phyloP scores from a whole-genome alignment of 1,284 basidiomycete genomes.

The Tausonia pullulans region DNA sequence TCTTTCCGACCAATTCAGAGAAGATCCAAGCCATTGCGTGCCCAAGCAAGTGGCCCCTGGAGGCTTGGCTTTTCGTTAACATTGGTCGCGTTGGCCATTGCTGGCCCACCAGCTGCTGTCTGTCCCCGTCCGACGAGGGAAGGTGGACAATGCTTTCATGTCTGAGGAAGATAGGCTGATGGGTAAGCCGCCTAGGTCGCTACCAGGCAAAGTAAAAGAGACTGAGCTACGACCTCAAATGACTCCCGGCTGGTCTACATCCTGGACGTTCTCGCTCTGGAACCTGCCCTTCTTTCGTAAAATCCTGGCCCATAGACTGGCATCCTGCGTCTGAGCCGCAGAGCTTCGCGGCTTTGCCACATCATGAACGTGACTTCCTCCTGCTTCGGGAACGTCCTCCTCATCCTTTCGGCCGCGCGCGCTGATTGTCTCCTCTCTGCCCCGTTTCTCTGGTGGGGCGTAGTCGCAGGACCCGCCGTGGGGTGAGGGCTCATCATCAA shows the following conservation, averaged over 20 bases:
- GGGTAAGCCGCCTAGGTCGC: neutral
- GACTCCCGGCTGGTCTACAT: neutral
- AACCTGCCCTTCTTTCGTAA: neutral
- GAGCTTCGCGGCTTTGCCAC: neutral
- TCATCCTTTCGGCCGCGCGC: neutral
- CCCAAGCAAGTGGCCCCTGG: neutral
- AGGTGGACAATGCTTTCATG: neutral
- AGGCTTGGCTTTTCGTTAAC: constrained; percentile 1
- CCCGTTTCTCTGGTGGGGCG: constrained; percentile 2
- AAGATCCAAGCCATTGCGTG: neutral
- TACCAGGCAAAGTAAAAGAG: neutral
- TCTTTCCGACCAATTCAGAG: neutral
- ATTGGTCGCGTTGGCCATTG: neutral
- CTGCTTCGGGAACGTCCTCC: neutral
- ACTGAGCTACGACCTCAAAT: neutral
- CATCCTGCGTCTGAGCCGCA: neutral
- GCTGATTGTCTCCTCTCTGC: neutral
- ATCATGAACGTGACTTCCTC: neutral
- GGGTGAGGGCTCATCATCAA: neutral
- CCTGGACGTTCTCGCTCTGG: neutral
- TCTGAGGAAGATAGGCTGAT: neutral
- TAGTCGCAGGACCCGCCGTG: neutral
- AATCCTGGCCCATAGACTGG: neutral
- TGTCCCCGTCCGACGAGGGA: neutral
- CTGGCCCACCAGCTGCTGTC: constrained; percentile 3